phyloP scores from a whole-genome alignment of 495 filamentous ascomycete genomes.

The Penicillium crystallinum region DNA sequence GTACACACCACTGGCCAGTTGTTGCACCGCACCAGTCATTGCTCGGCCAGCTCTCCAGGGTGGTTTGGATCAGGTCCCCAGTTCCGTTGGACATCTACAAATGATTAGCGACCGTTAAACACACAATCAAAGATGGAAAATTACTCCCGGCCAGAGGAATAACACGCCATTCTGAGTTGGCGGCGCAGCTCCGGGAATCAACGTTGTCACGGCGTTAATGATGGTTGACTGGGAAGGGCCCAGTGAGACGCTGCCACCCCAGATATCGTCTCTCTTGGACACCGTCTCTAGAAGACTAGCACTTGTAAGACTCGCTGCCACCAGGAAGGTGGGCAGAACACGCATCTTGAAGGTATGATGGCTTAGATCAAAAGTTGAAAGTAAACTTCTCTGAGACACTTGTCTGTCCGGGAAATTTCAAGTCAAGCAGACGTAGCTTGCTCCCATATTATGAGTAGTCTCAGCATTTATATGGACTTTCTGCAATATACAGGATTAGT shows the following conservation, averaged over 20 bases:
- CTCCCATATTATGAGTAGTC: neutral
- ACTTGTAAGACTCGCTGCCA: conserved; percentile 3
- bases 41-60: conserved; percentile 29
- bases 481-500: neutral
- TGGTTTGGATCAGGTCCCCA: conserved; percentile 38
- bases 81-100: conserved; percentile 38
- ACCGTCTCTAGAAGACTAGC: conserved; percentile 1
- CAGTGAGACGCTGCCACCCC: conserved; percentile 37
- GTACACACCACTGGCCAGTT: conserved; percentile 36
- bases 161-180: conserved; percentile 32
- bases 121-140: neutral
- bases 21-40: conserved; percentile 35
- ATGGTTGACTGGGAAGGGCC: conserved; percentile 38
- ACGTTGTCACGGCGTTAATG: conserved; percentile 37
- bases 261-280: conserved; percentile 25
- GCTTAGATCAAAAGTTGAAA: neutral
- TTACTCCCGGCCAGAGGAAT: conserved; percentile 36
- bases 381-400: neutral
- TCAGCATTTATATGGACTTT: neutral
- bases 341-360: conserved; percentile 5
- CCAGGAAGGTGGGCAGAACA: conserved; percentile 1
- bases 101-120: neutral
- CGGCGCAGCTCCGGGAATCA: conserved; percentile 34
- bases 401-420: neutral
- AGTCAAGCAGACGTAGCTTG: neutral